Base-by-base conservation (phyloP, 495 filamentous ascomycete genomes). In the Rostrohypoxylon terebratum region DNA sequence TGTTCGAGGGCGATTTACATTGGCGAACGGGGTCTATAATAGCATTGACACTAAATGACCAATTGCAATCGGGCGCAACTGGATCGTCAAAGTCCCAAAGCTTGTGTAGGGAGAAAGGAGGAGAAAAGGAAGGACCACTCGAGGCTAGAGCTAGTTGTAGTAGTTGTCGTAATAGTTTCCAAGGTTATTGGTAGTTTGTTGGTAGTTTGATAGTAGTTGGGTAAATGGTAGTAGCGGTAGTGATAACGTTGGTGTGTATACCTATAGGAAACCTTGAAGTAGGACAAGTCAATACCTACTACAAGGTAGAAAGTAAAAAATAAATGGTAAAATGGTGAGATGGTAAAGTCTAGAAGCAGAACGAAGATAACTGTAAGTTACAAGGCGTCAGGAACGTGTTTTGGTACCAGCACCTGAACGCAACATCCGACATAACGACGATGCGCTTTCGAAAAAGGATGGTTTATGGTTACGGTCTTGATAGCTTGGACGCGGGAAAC, bases 61-160 rank as follows among this genome's bases (percentile, higher is more conserved):
- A 78, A 78, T 74, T 73, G 60, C 66, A 71, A 66, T 66, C 62
- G 71, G 66, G 74, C 73, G 76, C 74, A 76, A 76, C 68, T 36
- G 28, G 66, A 63, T 63, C 55, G 61, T 58, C 48, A 67, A 72
- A 67, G 47, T 44, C 65, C 63, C 51, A 54, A 59, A 47, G 23
- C 20, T 55, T 11, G 51, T 23, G 51, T 18, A 7, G 25, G 18
- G 40, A 20, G 31, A 58, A 34, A 31, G 18, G 10, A 25, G 50
- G 48, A 57, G 33, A 31, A 14, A 38, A 58, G 34, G 16, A 44
- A 34, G 0, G 9, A 73, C n/a, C 10, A 6, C 21, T 14, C 21
- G 11, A 23, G 53, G 64, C 51, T 31, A 31, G 48, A 53, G 48
- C 45, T 68, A 65, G 60, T 55, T 18, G 42, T 59, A 48, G 57